These are phyloP conservation scores for Aspergillus leporis DNA, from an alignment of 495 filamentous ascomycete species.

Conservation along the genomic window DNA sequence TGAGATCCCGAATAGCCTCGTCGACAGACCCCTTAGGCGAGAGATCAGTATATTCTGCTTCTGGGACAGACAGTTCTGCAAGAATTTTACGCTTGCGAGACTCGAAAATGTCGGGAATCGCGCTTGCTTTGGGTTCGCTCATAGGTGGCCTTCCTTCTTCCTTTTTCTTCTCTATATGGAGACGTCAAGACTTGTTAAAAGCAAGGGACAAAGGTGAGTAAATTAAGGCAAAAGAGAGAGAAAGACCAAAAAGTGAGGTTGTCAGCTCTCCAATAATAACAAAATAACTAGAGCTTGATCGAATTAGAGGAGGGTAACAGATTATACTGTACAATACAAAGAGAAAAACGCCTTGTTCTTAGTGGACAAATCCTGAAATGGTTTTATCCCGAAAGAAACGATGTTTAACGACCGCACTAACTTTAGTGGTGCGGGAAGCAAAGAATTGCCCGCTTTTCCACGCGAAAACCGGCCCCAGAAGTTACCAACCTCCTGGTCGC, in stretches of 20 bases:
- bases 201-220: not conserved
- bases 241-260: too few relatives aligned
- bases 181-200: not conserved
- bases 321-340: slow-evolving; percentile 5
- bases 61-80: slow-evolving; percentile 59
- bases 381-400: slow-evolving; percentile 14
- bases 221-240: too few relatives aligned
- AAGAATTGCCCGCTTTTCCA: slow-evolving; percentile 24
- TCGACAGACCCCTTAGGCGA: slow-evolving; percentile 89
- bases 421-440: slow-evolving; percentile 22
- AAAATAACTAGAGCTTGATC: not conserved
- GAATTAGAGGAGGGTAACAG: not conserved
- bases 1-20: slow-evolving; percentile 68
- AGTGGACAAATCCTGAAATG: slow-evolving; percentile 11
- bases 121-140: slow-evolving; percentile 15
- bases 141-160: slow-evolving; percentile 12
- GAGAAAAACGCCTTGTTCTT: slow-evolving; percentile 8
- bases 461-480: slow-evolving; percentile 25
- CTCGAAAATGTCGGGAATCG: slow-evolving; percentile 48
- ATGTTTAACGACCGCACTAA: slow-evolving; percentile 16
- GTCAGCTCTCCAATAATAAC: not conserved
- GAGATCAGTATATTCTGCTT: slow-evolving; percentile 68
- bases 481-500: slow-evolving; percentile 28
- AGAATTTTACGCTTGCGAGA: slow-evolving; percentile 67
- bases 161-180: not conserved